These are phyloP conservation scores for Trametes cubensis DNA, from an alignment of 768 basidiomycete species.

Conservation along the genomic window DNA sequence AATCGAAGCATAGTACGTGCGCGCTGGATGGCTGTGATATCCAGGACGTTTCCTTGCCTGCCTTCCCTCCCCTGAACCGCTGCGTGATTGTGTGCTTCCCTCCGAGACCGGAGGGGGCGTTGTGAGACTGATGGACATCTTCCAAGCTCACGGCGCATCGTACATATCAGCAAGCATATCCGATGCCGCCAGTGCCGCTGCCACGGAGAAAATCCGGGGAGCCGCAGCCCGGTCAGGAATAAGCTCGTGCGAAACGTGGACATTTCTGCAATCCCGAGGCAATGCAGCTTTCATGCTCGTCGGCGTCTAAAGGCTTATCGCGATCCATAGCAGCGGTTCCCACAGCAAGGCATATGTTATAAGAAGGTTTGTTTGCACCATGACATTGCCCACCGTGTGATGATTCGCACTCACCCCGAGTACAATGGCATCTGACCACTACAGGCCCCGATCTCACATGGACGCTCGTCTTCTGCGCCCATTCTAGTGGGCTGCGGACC, in stretches of 20 bases:
- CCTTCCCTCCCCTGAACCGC: conserved; percentile 13
- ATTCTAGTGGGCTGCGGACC: not conserved
- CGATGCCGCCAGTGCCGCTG: conserved; percentile 5
- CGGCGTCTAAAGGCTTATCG: conserved; percentile 6
- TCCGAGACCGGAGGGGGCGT: conserved; percentile 18
- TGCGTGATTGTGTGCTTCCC: conserved; percentile 16
- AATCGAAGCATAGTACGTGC: conserved; percentile 16
- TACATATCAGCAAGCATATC: not conserved
- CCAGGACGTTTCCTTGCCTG: not conserved
- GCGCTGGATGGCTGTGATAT: conserved; percentile 10
- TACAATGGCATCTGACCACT: conserved; percentile 14
- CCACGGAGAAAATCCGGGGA: conserved; percentile 23
- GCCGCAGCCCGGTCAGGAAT: conserved; percentile 19
- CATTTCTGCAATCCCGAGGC: not conserved
- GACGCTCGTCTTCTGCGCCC: conserved; percentile 2
- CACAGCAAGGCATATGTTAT: not conserved
- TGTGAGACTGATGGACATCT: not conserved
- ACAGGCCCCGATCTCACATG: conserved; percentile 22
- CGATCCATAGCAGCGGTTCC: conserved; percentile 12
- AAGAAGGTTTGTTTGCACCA: conserved; percentile 2
- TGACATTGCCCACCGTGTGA: conserved; percentile 9
- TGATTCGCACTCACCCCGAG: conserved; percentile 22
- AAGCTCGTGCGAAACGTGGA: conserved; percentile 23
- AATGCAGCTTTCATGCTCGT: not conserved
- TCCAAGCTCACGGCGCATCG: conserved; percentile 5